These are phyloP conservation scores for Fraxinus platypoda DNA, from an alignment of 305 asterid genomes.

Conservation along the genomic window DNA sequence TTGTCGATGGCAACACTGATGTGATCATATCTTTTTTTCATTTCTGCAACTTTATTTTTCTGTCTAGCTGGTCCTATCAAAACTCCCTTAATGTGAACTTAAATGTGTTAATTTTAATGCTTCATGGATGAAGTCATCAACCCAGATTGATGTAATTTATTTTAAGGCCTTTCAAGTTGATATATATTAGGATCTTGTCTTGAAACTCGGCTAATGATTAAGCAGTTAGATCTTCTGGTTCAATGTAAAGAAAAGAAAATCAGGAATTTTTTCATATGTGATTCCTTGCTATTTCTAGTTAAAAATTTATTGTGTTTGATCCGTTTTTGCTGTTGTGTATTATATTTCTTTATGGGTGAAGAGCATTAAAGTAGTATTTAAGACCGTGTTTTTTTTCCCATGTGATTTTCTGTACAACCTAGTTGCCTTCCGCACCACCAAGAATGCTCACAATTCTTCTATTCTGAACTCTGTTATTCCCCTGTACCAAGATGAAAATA, in stretches of 20 bases:
- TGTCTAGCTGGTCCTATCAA: not conserved
- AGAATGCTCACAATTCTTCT: not conserved
- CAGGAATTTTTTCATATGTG: not conserved
- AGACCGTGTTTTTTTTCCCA: not conserved
- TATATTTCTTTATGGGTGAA: not conserved
- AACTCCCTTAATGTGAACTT: not conserved
- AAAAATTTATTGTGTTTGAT: not conserved
- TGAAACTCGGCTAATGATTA: not conserved
- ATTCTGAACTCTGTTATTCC: not conserved
- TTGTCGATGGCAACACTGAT: not conserved
- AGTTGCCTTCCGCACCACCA: not conserved
- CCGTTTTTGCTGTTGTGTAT: not conserved
- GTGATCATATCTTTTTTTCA: not conserved
- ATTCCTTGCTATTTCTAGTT: not conserved
- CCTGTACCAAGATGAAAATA: not conserved
- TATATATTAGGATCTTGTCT: not conserved
- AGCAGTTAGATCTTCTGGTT: not conserved
- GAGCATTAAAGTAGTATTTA: not conserved
- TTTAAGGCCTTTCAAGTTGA: not conserved
- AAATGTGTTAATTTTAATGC: not conserved
- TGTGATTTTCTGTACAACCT: not conserved
- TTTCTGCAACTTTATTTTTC: not conserved
- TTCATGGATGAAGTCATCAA: not conserved
- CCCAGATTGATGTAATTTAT: not conserved
- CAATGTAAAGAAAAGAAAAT: not conserved